Percentiles rank a stretch among this genome's conserved stretches.
phyloP scores from a whole-genome alignment of 2,329 filamentous ascomycete genomes.

The Fusarium verticillioides region DNA sequence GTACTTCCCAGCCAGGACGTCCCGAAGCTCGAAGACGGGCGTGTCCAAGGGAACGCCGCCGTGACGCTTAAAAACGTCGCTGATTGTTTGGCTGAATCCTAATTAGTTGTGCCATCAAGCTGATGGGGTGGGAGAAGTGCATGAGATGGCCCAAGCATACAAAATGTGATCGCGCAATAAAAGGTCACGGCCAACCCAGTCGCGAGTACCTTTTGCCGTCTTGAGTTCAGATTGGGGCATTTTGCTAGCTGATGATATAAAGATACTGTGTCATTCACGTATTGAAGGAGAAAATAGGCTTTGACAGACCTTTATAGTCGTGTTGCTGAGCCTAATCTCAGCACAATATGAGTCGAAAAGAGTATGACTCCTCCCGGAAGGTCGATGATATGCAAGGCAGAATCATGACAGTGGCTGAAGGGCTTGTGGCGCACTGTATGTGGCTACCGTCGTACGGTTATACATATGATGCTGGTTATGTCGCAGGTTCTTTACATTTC shows the following conservation, averaged over 20 bases:
- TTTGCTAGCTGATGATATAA: background rate
- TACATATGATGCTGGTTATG: background rate
- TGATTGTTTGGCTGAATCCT: background rate
- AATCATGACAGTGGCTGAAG: background rate
- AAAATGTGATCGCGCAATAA: background rate
- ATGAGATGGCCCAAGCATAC: background rate
- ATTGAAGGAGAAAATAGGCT: background rate
- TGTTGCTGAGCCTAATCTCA: background rate
- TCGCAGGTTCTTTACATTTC: background rate
- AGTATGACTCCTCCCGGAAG: background rate
- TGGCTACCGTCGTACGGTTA: fast-evolving
- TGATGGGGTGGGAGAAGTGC: fast-evolving
- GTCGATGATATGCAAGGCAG: no score
- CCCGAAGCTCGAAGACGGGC: background rate
- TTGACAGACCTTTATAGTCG: background rate
- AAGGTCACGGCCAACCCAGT: background rate
- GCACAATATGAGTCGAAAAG: background rate
- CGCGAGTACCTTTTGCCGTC: background rate
- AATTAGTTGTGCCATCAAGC: background rate
- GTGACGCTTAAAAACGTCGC: background rate
- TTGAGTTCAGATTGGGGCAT: background rate
- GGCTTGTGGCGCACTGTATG: background rate
- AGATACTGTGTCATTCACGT: background rate
- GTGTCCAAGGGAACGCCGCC: background rate
- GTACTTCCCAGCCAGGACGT: background rate